A percentile compares a stretch with the other conserved stretches of the same genome.
Conservation (phyloP, 805 yeast species). For the Ogataea angusta region DNA sequence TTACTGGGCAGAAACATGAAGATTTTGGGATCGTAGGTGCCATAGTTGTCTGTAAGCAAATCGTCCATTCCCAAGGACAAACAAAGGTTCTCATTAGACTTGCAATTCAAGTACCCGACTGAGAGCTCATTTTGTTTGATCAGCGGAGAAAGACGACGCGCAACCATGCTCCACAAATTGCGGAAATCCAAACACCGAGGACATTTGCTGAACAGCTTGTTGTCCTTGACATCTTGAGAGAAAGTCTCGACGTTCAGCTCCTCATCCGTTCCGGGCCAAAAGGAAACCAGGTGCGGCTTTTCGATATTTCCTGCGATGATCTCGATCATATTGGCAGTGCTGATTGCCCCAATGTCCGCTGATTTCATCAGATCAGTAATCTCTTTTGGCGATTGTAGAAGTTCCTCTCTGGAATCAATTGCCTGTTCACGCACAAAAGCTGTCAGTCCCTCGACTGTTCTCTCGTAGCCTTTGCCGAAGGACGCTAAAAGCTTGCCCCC, state of each 20-base stretch:
- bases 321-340: conserved; percentile 41
- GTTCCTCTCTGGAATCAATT: conserved; percentile 39
- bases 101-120: conserved; percentile 59
- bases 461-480: conserved; percentile 45
- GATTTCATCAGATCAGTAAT: conserved; percentile 11
- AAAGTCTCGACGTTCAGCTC: conserved; percentile 35
- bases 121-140: conserved; percentile 15
- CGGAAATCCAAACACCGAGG: conserved; percentile 49
- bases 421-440: conserved; percentile 54
- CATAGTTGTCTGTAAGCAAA: conserved; percentile 22
- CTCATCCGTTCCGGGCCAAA: conserved; percentile 58
- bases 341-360: conserved; percentile 12
- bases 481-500: conserved; percentile 38
- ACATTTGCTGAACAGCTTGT: conserved; percentile 41
- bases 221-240: conserved; percentile 32
- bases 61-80: conserved; percentile 43
- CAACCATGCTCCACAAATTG: conserved; percentile 55
- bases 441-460: conserved; percentile 48
- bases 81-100: conserved; percentile 48
- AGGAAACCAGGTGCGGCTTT: conserved; percentile 55
- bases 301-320: conserved; percentile 49
- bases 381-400: conserved; percentile 47
- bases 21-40: conserved; percentile 22
- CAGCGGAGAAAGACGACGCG: conserved; percentile 40
- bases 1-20: conserved; percentile 51